These are phyloP conservation scores for Poa annua DNA, from an alignment of 176 grass and related monocot species.

Conservation along the genomic window DNA sequence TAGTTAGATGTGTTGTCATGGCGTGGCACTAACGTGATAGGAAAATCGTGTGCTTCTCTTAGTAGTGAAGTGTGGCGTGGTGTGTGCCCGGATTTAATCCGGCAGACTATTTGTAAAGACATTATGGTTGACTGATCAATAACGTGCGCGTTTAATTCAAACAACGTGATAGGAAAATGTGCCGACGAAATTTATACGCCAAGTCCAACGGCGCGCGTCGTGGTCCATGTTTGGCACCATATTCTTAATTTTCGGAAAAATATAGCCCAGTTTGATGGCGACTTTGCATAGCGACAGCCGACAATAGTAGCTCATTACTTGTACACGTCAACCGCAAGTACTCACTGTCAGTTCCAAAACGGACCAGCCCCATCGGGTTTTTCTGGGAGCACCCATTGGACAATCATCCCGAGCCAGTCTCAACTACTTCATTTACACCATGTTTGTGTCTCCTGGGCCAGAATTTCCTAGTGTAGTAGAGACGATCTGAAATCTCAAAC, in stretches of 20 bases:
- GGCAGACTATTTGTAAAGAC: no score
- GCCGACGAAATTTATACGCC: not conserved
- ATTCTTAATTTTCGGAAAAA: not conserved
- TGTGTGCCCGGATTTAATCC: no score
- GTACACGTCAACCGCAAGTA: no score
- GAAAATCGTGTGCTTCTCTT: no score
- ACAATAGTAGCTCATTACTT: no score
- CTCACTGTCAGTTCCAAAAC: not conserved
- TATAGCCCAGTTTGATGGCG: not conserved
- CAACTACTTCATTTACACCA: not conserved
- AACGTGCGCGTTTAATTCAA: no score
- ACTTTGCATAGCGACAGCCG: not conserved
- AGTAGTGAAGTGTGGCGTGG: no score
- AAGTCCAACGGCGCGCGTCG: not conserved
- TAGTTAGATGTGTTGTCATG: not conserved
- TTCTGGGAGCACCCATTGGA: not conserved
- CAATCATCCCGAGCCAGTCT: not conserved
- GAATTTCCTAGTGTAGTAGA: not conserved
- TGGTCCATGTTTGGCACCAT: not conserved
- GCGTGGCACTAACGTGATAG: not conserved
- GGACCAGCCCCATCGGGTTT: not conserved
- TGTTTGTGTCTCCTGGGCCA: not conserved
- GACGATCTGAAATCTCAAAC: not conserved
- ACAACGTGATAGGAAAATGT: not conserved
- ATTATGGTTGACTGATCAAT: no score